Conservation (phyloP, 345 rosid genomes). For the Passiflora organensis region DNA sequence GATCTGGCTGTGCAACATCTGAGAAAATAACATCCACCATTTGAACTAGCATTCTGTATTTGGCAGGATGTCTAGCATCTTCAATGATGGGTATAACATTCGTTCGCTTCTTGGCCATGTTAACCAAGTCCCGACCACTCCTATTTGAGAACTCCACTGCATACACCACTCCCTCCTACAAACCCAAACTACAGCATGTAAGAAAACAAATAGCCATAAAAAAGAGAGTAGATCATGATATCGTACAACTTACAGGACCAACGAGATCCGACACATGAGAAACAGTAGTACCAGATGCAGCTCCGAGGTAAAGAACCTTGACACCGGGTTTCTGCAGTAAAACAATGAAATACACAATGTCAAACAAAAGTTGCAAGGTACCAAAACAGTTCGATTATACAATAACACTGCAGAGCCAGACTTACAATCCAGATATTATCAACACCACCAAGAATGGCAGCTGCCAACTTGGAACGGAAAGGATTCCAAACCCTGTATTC, state of each 20-base stretch:
- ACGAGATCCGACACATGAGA: conserved; percentile 95
- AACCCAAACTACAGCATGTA: background rate
- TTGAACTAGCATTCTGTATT: conserved; percentile 97
- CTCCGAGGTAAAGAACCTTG: conserved; percentile 91
- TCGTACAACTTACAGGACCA: conserved; percentile 71
- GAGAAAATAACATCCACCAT: conserved; percentile 99
- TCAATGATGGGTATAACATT: conserved; percentile 94
- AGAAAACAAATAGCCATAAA: background rate
- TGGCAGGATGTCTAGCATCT: conserved; percentile 97
- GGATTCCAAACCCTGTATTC: conserved; percentile 99
- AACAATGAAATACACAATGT: background rate
- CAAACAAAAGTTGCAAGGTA: background rate
- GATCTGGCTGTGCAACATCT: conserved; percentile 99
- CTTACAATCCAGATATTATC: conserved; percentile 94
- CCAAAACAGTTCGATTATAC: too few species aligned
- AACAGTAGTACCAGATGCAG: conserved; percentile 99
- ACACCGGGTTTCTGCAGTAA: conserved; percentile 83
- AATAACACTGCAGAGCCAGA: too few species aligned
- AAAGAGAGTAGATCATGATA: background rate
- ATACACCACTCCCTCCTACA: conserved; percentile 80
- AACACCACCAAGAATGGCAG: conserved; percentile 97
- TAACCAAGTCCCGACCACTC: conserved; percentile 96
- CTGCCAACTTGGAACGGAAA: conserved; percentile 91
- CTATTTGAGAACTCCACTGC: conserved; percentile 96
- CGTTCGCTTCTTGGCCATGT: conserved; percentile 97